A percentile compares a stretch with the other conserved stretches of the same genome.
These are phyloP conservation scores for Lichtheimia ramosa DNA, from an alignment of 371 early-diverging fungal genomes.

Conservation along the genomic window DNA sequence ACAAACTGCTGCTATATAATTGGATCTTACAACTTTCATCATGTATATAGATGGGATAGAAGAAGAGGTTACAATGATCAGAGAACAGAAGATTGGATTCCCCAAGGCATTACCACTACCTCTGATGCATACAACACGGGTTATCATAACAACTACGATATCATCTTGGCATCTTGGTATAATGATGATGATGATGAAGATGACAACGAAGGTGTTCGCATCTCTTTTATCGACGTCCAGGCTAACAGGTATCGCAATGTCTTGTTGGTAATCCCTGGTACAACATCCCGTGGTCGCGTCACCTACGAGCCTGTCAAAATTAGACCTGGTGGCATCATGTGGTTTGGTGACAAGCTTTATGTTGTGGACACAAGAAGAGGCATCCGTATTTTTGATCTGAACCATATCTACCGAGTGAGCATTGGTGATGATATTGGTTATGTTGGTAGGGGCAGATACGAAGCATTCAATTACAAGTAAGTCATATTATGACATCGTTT, in stretches of 20 bases:
- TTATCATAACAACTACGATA: background rate
- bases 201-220: constrained; percentile 10
- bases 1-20: too few relatives aligned
- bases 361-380: constrained; percentile 9
- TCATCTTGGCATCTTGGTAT: constrained; percentile 10
- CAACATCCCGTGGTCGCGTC: background rate
- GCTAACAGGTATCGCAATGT: constrained; percentile 4
- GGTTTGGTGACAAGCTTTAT: constrained; percentile 10
- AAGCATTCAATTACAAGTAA: constrained; percentile 10
- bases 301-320: constrained; percentile 9
- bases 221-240: constrained; percentile 4
- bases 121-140: constrained; percentile 12
- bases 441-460: constrained; percentile 5
- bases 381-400: constrained; percentile 9
- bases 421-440: constrained; percentile 10
- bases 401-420: constrained; percentile 7
- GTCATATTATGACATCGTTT: too few relatives aligned
- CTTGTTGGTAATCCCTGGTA: constrained; percentile 2
- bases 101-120: constrained; percentile 12
- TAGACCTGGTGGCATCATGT: constrained; percentile 9
- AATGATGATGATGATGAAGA: background rate
- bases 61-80: constrained; percentile 1
- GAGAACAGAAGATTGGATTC: constrained; percentile 3
- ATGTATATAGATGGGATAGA: constrained; percentile 1
- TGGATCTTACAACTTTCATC: too few relatives aligned